phyloP scores from a whole-genome alignment of 208 protist genomes.

The Endotrypanum monterogeii region DNA sequence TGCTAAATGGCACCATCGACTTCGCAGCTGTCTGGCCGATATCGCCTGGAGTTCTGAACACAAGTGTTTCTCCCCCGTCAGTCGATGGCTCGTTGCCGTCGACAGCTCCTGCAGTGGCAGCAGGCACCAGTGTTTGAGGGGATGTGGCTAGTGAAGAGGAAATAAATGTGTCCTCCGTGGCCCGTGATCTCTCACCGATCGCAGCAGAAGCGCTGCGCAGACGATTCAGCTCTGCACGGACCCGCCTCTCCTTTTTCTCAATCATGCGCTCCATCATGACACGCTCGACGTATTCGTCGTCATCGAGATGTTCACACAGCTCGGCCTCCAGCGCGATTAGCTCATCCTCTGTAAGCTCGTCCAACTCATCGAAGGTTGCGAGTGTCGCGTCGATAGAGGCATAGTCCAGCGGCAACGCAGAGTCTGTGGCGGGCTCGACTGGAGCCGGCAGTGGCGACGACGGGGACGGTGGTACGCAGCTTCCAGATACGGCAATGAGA shows the following conservation, averaged over 20 bases:
- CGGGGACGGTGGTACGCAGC: not conserved
- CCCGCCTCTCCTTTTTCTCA: slow-evolving; percentile 76
- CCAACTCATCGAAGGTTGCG: slow-evolving; percentile 70
- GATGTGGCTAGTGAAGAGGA: not conserved
- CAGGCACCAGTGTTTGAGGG: not conserved
- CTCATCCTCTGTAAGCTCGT: slow-evolving; percentile 84
- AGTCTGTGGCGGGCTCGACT: not conserved
- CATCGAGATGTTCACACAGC: slow-evolving; percentile 65
- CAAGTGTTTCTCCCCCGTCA: not conserved
- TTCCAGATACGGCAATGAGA: not conserved
- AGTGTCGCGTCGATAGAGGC: slow-evolving; percentile 32
- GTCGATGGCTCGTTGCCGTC: not conserved
- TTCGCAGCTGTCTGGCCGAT: slow-evolving; percentile 16
- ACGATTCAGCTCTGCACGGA: slow-evolving; percentile 47
- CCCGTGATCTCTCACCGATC: not conserved
- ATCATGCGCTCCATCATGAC: slow-evolving; percentile 84
- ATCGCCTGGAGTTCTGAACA: slow-evolving; percentile 39
- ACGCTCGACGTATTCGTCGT: slow-evolving; percentile 74
- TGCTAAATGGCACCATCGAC: not conserved
- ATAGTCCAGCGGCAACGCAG: slow-evolving; percentile 11
- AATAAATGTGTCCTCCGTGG: not conserved
- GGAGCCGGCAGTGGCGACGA: not conserved
- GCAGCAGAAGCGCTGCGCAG: slow-evolving; percentile 8
- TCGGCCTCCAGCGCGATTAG: slow-evolving; percentile 75
- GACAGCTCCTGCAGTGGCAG: not conserved